Percentiles rank a stretch among this genome's conserved stretches.
phyloP scores from a whole-genome alignment of 306 rosid genomes.

The Hippophae tibetana region DNA sequence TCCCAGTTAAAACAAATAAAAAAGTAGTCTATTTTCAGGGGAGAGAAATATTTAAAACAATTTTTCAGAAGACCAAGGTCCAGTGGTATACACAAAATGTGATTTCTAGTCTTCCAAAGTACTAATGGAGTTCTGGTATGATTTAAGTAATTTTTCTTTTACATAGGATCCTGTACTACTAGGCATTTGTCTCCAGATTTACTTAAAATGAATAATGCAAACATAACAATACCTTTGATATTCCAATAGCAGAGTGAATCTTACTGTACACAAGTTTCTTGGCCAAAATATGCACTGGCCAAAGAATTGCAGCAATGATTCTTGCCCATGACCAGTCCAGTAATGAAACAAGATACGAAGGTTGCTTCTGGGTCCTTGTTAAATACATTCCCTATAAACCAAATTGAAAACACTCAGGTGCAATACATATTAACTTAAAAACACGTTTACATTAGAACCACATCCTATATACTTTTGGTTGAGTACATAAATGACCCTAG shows the following conservation, averaged over 20 bases:
- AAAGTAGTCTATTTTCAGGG: no score
- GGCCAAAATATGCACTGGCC: slow-evolving; percentile 76
- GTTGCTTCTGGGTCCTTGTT: slow-evolving; percentile 45
- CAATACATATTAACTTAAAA: not conserved
- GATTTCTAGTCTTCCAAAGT: not conserved
- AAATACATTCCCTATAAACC: slow-evolving; percentile 62
- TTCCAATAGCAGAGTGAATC: slow-evolving; percentile 72
- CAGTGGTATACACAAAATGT: not conserved
- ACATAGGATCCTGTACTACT: no score
- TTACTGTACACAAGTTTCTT: slow-evolving; percentile 62
- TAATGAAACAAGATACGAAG: slow-evolving; percentile 42
- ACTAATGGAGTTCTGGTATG: no score
- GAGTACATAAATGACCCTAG: no score
- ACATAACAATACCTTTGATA: slow-evolving; percentile 43
- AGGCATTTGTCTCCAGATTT: no score
- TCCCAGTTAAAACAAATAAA: no score
- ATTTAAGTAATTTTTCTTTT: no score
- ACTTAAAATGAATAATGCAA: no score
- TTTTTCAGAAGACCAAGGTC: not conserved
- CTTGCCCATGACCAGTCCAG: slow-evolving; percentile 86
- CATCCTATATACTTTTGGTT: no score
- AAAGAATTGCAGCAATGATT: slow-evolving; percentile 45
- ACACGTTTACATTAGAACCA: no score
- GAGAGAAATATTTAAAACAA: no score
- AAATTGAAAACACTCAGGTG: slow-evolving; percentile 8